Conservation (phyloP, 345 rosid genomes). For the Ceriops decandra region DNA sequence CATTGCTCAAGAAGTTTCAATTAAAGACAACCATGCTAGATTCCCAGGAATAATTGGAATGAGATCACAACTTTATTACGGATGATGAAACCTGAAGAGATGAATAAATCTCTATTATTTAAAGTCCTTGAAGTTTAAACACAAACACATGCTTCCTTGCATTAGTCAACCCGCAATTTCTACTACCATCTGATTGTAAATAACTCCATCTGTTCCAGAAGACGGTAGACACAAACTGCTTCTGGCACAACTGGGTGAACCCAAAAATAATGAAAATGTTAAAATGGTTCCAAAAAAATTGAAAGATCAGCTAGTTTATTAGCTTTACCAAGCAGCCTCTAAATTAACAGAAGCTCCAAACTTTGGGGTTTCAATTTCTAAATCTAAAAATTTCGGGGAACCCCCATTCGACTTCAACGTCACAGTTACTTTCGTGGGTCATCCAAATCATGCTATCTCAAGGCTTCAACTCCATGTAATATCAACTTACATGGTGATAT, state of each 20-base stretch:
- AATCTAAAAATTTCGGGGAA: not conserved
- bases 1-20: not conserved
- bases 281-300: constrained; percentile 4
- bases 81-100: not conserved
- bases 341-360: constrained; percentile 4
- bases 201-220: too few species aligned
- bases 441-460: not conserved
- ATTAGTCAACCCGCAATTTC: too few species aligned
- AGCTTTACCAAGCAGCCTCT: not conserved
- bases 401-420: not conserved
- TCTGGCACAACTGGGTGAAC: too few species aligned
- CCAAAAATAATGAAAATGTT: not conserved
- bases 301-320: not conserved
- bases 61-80: not conserved
- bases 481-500: too few species aligned
- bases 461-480: not conserved
- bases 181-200: too few species aligned
- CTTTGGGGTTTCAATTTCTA: not conserved
- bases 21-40: not conserved
- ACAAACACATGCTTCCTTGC: too few species aligned
- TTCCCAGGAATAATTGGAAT: not conserved
- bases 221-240: too few species aligned
- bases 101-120: not conserved
- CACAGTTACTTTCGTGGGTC: not conserved
- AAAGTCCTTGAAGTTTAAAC: not conserved